Conservation (phyloP, 345 rosid genomes). For the Salix udensis region DNA sequence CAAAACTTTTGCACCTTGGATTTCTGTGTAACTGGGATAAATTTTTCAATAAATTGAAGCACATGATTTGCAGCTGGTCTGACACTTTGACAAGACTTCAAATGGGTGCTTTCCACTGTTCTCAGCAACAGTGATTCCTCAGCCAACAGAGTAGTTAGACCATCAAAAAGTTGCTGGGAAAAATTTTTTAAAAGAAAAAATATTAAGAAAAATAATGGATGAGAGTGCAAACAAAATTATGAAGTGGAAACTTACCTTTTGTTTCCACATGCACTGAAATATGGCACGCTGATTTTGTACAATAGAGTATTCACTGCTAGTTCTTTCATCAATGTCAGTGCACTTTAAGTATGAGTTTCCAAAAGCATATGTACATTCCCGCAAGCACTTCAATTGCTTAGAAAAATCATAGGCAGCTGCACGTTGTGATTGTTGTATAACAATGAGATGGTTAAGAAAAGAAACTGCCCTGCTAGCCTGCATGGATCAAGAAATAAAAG, state of each 20-base stretch:
- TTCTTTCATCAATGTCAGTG: constrained; percentile 18
- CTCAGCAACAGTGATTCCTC: constrained; percentile 61
- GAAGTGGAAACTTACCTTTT: constrained; percentile 54
- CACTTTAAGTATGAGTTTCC: constrained; percentile 37
- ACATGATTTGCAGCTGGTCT: constrained; percentile 44
- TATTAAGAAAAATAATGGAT: neutral
- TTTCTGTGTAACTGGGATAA: constrained; percentile 44
- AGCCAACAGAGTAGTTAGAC: constrained; percentile 40
- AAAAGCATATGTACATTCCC: constrained; percentile 37
- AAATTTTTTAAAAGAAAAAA: neutral
- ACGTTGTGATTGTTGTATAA: constrained; percentile 71
- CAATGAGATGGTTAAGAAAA: constrained; percentile 75
- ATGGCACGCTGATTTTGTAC: constrained; percentile 48
- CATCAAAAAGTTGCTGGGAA: constrained; percentile 76
- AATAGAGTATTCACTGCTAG: constrained; percentile 34
- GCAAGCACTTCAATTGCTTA: constrained; percentile 44
- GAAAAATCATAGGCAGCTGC: constrained; percentile 55
- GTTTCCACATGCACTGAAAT: constrained; percentile 65
- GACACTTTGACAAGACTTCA: constrained; percentile 51
- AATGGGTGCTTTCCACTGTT: constrained; percentile 54
- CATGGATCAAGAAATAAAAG: constrained; percentile 18
- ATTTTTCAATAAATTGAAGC: constrained; percentile 49
- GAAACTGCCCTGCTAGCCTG: constrained; percentile 68
- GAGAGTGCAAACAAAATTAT: neutral
- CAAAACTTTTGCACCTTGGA: constrained; percentile 56